A percentile compares a stretch with the other conserved stretches of the same genome.
Evolutionary conservation across 176 grass and related monocot genomes (phyloP).

Genomic region (Saccharum officinarum): DNA sequence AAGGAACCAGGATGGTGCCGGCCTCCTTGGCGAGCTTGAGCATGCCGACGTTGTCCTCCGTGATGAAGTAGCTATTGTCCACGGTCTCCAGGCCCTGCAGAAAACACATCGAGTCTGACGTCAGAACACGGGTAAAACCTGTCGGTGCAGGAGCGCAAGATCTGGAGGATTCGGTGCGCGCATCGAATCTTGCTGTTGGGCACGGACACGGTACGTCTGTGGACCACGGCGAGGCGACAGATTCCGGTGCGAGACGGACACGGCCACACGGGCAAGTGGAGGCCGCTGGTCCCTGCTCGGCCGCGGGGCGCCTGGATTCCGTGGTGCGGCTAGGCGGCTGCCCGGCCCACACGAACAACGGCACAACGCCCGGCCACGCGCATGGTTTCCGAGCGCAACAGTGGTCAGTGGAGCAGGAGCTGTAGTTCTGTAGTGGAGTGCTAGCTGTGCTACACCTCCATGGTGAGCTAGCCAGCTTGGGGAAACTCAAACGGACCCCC

Average conservation of each 20-base stretch:
- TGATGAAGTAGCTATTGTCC: conserved; percentile 94
- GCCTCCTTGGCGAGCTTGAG: conserved; percentile 91
- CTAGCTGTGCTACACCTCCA: too few species aligned
- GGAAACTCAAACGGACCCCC: too few species aligned
- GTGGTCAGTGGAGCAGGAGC: neutral
- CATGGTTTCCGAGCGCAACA: neutral
- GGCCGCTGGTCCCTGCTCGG: conserved; percentile 8
- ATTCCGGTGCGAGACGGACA: conserved; percentile 3
- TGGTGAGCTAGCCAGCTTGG: too few species aligned
- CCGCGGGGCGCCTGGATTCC: conserved; percentile 13
- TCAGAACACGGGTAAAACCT: neutral
- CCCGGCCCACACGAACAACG: neutral
- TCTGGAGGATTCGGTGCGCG: conserved; percentile 17
- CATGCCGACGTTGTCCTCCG: conserved; percentile 89
- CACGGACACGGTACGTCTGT: neutral
- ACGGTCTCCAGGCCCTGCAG: conserved; percentile 68
- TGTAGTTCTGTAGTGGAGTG: too few species aligned
- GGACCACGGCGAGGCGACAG: conserved; percentile 10
- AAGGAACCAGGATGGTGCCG: conserved; percentile 73
- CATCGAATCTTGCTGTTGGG: neutral
- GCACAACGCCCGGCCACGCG: neutral
- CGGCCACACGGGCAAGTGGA: conserved; percentile 4
- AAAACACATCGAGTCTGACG: neutral
- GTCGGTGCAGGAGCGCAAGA: neutral
- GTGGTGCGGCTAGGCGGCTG: neutral